Base-by-base conservation (phyloP, 768 basidiomycete species). In the Boletus eberwhitei region DNA sequence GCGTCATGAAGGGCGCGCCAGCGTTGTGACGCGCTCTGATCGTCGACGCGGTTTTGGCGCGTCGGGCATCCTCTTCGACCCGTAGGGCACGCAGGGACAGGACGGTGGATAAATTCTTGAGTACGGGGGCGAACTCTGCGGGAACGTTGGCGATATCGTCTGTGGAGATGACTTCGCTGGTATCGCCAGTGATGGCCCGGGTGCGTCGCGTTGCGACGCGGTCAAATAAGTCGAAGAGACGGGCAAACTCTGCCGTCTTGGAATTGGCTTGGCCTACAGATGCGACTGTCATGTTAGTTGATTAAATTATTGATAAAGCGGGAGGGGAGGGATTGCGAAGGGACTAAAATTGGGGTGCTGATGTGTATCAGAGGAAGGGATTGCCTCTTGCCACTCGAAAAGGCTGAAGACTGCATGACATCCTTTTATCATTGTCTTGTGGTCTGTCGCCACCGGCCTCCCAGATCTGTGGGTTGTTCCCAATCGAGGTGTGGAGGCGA, bases 211-310 rank as follows among this genome's bases (percentile, higher is more conserved):
- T 73, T n/a, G 77, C 77, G 29, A 85, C 75, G 34, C 73, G 75
- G 38, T 84, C 79, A 58, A 83, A 83, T 49, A 81, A 66, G 38
- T 77, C 73, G 54, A 82, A 79, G 36, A 85, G 77, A 49, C 73
- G 72, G 2, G 79, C 78, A 58, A 83, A 80, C 47, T 84, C 83
- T 38, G 77, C 75, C 11, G 69, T 77, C 63, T 75, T 80, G 46
- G 72, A 57, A 26, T 77, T 69, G 38, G 65, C 61, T 39, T 68
- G 48, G 36, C 63, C 59, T 46, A 53, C 55, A 16, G 59, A 47
- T 9, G 51, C 55, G n/a, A 60, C 12, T 1, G 61, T 22, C 68
- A 70, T 70, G 44, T 55, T 45, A 50, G 39, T 48, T 41, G 39
- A 45, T 56, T 36, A 46, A 51, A 40, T 58, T 43, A 54, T 40